Evolutionary conservation across 2,329 filamentous ascomycete species (phyloP).

Genomic region (Aspergillus aculeatus): DNA sequence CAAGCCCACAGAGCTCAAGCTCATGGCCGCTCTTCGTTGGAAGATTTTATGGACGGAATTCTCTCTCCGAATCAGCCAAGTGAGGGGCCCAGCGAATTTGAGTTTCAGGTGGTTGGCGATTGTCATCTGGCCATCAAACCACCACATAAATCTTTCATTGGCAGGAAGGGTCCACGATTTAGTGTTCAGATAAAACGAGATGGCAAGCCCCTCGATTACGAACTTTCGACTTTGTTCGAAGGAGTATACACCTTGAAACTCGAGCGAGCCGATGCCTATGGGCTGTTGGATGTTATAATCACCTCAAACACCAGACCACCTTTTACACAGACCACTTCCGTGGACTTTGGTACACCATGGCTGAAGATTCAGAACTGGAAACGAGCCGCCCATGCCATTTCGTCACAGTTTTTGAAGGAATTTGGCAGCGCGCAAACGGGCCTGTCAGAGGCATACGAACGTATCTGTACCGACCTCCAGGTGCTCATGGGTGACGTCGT

Average conservation of each 20-base stretch:
- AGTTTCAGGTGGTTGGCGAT: slow-evolving; percentile 55
- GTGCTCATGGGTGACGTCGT: slow-evolving; percentile 39
- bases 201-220: slow-evolving; percentile 43
- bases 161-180: slow-evolving; percentile 49
- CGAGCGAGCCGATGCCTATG: slow-evolving; percentile 50
- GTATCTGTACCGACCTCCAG: slow-evolving; percentile 40
- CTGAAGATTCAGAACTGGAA: slow-evolving; percentile 49
- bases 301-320: slow-evolving; percentile 36
- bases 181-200: slow-evolving; percentile 49
- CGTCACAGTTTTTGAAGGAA: slow-evolving; percentile 38
- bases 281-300: slow-evolving; percentile 51
- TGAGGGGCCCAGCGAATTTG: slow-evolving; percentile 44
- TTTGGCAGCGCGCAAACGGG: slow-evolving; percentile 39
- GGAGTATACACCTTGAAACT: slow-evolving; percentile 55
- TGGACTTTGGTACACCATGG: slow-evolving; percentile 49
- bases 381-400: slow-evolving; percentile 37
- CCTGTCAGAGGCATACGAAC: slow-evolving; percentile 38
- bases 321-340: slow-evolving; percentile 36
- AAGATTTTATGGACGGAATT: slow-evolving; percentile 26
- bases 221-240: slow-evolving; percentile 52
- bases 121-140: slow-evolving; percentile 54
- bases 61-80: slow-evolving; percentile 21
- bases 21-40: slow-evolving; percentile 22
- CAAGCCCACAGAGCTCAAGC: slow-evolving; percentile 16
- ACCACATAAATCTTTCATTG: slow-evolving; percentile 42